Evolutionary conservation across 345 rosid species (phyloP), one percentile per base, ranked within the genome.

Genomic region (Mallotus nudiflorus): DNA sequence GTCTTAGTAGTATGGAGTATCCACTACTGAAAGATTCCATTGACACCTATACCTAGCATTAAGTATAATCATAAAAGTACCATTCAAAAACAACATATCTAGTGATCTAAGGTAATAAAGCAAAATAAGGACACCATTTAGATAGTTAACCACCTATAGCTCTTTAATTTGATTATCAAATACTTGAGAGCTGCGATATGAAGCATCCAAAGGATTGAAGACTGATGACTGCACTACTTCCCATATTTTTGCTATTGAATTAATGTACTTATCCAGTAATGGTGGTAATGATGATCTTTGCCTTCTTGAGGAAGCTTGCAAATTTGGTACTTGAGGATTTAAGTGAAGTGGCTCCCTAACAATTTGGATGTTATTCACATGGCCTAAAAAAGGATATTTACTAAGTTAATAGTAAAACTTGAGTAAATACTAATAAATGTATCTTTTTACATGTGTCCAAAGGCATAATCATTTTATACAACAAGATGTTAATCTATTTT

Each of bases 341-440:
- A 61, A 65, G 35, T 59, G 68, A 59, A 31, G n/a, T 27, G 82
- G 83, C 70, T 49, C 83, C 73, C 80, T 85, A 65, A 83, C 81
- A 45, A 95, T 76, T 73, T 76, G 70, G 62, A 92, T 77, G 69
- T 90, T 95, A 84, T 81, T 90, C 74, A 92, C 86, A 46, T 88
- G 94, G 39, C 89, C 98, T 90, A 77, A 4, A 67, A n/a, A 63
- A 0, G 31, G 1, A 55, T 52, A 33, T 18, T 28, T 51, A 27
- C 42, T 52, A 19, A 58, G 48, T 18, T 5, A 24, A 13, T 13
- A 16, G 25, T 22, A 48, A 25, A 40, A 46, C 8, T 20, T 29
- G 58, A 45, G n/a, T 45, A 40, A 9, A 40, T 9, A 54, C 15
- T 9, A 45, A 45, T 3, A 33, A 6, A n/a, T n/a, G n/a, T n/a